Evolutionary conservation across 2,329 filamentous ascomycete species (phyloP).

Genomic region (Colletotrichum sp.): DNA sequence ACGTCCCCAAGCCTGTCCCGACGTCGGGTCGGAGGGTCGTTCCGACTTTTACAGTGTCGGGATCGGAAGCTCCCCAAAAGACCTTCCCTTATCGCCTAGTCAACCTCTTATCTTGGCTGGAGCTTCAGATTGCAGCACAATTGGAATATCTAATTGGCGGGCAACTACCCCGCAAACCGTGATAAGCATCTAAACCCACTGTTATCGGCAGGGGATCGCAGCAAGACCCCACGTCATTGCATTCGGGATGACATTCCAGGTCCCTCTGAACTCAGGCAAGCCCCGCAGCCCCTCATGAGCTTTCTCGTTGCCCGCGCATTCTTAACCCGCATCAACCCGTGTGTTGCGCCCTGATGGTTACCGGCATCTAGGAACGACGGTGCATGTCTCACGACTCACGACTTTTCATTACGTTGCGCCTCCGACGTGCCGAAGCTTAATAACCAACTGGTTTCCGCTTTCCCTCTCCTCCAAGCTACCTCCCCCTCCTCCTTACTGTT

Average conservation of each 20-base stretch:
- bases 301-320: background rate
- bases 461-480: background rate
- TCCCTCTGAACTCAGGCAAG: background rate
- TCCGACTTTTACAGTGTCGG: background rate
- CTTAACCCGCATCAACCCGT: slow-evolving; percentile 18
- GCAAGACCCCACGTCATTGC: slow-evolving; percentile 7
- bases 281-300: slow-evolving; percentile 16
- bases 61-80: background rate
- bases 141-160: slow-evolving; percentile 4
- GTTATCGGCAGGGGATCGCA: background rate
- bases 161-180: slow-evolving; percentile 6
- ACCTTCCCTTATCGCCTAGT: background rate
- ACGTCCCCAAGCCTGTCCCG: background rate
- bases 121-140: background rate
- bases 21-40: background rate
- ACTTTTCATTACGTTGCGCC: background rate
- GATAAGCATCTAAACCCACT: background rate
- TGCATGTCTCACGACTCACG: slow-evolving; percentile 3
- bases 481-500: background rate
- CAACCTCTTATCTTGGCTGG: background rate
- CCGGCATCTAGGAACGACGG: background rate
- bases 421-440: background rate
- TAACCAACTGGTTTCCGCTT: background rate
- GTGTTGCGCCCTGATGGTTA: background rate
- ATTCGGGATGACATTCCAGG: background rate